Conservation (phyloP, 352 stramenopile species). For the Pythium guiyangense region DNA sequence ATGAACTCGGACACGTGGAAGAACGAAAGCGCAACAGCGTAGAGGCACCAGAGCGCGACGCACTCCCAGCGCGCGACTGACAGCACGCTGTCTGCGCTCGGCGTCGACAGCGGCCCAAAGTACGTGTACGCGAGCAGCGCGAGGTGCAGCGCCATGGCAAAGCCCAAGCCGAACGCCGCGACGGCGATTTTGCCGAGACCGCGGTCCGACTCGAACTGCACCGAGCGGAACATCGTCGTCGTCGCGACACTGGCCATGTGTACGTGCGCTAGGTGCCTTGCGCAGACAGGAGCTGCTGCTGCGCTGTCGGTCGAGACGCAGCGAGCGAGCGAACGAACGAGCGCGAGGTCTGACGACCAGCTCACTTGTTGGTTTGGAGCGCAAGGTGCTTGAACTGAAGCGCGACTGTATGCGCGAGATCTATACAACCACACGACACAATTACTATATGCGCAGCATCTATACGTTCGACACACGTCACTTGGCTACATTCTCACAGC, state of each 20-base stretch:
- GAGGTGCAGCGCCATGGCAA: slow-evolving; percentile 67
- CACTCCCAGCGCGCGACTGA: slow-evolving; percentile 37
- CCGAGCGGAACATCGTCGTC: slow-evolving; percentile 54
- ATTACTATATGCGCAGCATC: no score
- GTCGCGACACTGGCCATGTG: neutral
- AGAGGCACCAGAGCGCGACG: slow-evolving; percentile 66
- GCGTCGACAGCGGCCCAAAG: slow-evolving; percentile 16
- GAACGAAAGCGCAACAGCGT: slow-evolving; percentile 69
- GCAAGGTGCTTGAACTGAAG: no score
- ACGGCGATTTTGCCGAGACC: slow-evolving; percentile 73
- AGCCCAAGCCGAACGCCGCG: slow-evolving; percentile 69
- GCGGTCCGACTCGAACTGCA: slow-evolving; percentile 72
- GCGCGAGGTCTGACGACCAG: no score
- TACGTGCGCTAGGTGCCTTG: neutral
- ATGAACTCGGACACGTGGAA: slow-evolving; percentile 87
- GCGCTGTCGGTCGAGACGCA: no score
- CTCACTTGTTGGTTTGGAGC: no score
- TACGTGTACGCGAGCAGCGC: slow-evolving; percentile 37
- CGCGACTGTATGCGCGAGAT: no score
- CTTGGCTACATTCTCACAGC: no score
- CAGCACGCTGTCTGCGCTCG: neutral
- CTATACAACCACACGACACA: no score
- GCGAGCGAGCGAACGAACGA: no score
- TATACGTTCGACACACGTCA: no score
- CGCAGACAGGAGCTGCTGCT: neutral